Percentiles rank a stretch among this genome's conserved stretches.
Conservation (phyloP, 345 rosid species). For the Murraya koenigii region DNA sequence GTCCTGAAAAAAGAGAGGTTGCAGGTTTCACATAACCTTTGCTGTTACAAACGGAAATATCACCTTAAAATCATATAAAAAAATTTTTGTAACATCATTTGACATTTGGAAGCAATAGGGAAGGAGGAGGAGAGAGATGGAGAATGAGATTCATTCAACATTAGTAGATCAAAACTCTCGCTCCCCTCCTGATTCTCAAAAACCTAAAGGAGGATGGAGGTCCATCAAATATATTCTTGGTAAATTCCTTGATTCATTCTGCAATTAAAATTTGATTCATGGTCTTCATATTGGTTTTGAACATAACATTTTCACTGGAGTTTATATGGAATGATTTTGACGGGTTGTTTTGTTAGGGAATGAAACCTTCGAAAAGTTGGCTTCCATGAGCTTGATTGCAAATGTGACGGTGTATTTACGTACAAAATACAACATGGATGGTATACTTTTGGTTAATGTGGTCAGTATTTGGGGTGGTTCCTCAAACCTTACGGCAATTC, state of each 20-base stretch:
- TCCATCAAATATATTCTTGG: conserved; percentile 43
- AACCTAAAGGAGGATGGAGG: conserved; percentile 38
- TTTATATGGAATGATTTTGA: too few species aligned
- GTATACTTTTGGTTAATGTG: conserved; percentile 48
- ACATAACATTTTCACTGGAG: neutral
- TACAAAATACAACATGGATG: conserved; percentile 52
- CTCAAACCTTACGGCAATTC: conserved; percentile 45
- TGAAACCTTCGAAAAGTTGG: conserved; percentile 69
- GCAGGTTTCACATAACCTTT: neutral
- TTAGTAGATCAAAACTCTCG: neutral
- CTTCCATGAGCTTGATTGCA: conserved; percentile 57
- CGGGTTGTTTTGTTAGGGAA: conserved; percentile 31
- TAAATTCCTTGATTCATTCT: neutral
- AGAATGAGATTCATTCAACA: neutral
- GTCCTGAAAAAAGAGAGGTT: neutral
- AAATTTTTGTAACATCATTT: neutral
- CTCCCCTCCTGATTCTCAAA: neutral
- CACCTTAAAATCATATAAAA: neutral
- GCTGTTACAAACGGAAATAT: neutral
- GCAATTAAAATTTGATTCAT: neutral
- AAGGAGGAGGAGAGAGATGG: conserved; percentile 1
- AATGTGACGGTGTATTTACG: conserved; percentile 51
- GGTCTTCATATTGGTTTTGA: neutral
- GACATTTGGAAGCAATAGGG: neutral
- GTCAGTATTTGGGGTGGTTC: conserved; percentile 53